These are phyloP conservation scores for Cladosporium austrohemisphaericum DNA, from an alignment of 2,329 filamentous ascomycete genomes.

Conservation along the genomic window DNA sequence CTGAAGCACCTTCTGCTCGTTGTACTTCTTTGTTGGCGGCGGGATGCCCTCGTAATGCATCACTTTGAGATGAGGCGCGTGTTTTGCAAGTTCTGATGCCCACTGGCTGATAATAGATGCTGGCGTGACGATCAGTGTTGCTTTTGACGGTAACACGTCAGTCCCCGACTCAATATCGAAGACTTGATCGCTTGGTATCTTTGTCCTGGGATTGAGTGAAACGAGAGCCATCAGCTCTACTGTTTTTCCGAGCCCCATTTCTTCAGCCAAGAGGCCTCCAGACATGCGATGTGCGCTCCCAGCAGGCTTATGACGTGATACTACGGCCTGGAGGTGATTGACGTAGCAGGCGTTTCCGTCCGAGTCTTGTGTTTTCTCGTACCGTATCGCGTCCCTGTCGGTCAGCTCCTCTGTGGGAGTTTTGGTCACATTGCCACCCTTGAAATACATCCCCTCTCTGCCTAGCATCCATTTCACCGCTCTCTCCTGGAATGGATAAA, in stretches of 20 bases:
- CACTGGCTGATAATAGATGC: conserved; percentile 60
- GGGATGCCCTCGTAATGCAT: conserved; percentile 54
- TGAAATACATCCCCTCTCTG: conserved; percentile 59
- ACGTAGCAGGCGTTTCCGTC: conserved; percentile 50
- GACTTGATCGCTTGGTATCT: conserved; percentile 25
- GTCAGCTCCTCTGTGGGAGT: not conserved
- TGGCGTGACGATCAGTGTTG: conserved; percentile 62
- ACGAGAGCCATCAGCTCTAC: conserved; percentile 70
- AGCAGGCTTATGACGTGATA: conserved; percentile 37
- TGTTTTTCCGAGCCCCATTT: conserved; percentile 82
- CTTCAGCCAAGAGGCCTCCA: conserved; percentile 70
- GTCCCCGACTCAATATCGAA: conserved; percentile 41
- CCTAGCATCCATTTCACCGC: conserved; percentile 67
- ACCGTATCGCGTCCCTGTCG: conserved; percentile 37
- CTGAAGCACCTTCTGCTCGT: conserved; percentile 40
- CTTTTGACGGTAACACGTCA: conserved; percentile 49
- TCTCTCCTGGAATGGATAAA: conserved; percentile 71
- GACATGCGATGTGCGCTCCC: conserved; percentile 42
- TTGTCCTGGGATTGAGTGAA: conserved; percentile 54
- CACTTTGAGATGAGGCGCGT: conserved; percentile 56
- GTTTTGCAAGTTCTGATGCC: conserved; percentile 55
- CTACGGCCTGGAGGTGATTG: conserved; percentile 61
- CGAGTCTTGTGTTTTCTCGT: conserved; percentile 44
- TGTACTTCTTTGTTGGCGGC: conserved; percentile 29
- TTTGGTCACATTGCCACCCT: conserved; percentile 14